Percentiles rank a stretch among this genome's conserved stretches.
phyloP scores from a whole-genome alignment of 768 basidiomycete species.

The Hypholoma sublateritium region DNA sequence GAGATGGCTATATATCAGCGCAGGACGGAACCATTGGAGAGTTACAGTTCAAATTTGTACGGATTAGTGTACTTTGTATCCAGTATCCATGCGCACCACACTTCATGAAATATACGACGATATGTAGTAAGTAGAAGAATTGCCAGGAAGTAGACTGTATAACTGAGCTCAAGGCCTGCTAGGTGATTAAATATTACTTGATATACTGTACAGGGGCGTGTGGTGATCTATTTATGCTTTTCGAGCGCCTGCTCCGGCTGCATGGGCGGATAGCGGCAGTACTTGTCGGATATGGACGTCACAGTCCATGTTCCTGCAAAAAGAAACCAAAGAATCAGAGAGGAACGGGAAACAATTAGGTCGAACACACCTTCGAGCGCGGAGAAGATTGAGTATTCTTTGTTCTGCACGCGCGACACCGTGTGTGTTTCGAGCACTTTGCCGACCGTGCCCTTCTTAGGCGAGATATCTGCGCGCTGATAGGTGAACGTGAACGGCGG shows the following conservation, averaged over 20 bases:
- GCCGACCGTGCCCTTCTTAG: constrained; percentile 67
- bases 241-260: constrained; percentile 49
- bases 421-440: constrained; percentile 93
- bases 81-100: no score
- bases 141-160: no score
- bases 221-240: constrained; percentile 26
- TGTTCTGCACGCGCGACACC: constrained; percentile 71
- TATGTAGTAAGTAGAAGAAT: no score
- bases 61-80: no score
- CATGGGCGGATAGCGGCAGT: constrained; percentile 84
- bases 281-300: constrained; percentile 86
- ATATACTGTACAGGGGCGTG: neutral
- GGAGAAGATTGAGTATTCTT: constrained; percentile 89
- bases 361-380: constrained; percentile 77
- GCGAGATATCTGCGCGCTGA: constrained; percentile 73
- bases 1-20: no score
- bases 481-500: constrained; percentile 98
- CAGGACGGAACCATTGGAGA: no score
- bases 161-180: neutral
- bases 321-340: constrained; percentile 1
- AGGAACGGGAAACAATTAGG: neutral
- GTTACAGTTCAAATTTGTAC: no score
- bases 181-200: constrained; percentile 3
- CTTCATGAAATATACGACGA: no score
- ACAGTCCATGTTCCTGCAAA: constrained; percentile 86